Evolutionary conservation across 768 basidiomycete species (phyloP).

Genomic region (Sporobolomyces roseus): DNA sequence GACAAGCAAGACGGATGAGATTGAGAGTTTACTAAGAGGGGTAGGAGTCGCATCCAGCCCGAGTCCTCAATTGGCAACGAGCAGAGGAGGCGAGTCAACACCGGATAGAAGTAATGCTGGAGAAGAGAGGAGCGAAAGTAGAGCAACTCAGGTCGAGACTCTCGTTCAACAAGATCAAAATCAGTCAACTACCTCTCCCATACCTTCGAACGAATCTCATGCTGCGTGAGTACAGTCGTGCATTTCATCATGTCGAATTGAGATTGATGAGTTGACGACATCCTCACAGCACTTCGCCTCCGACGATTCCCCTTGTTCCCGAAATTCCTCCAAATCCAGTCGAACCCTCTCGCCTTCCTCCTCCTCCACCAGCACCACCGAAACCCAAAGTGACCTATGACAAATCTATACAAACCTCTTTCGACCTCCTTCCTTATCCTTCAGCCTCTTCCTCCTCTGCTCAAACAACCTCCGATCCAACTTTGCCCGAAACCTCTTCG

Average conservation of each 20-base stretch:
- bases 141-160: neutral
- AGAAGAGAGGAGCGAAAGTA: neutral
- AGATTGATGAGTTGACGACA: no score
- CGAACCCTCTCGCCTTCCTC: neutral
- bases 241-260: no score
- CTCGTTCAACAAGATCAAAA: no score
- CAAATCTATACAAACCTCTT: conserved; percentile 45
- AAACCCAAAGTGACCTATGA: conserved; percentile 41
- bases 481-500: conserved; percentile 68
- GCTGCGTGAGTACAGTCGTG: no score
- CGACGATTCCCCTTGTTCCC: no score
- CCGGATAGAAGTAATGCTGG: neutral
- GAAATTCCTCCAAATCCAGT: neutral
- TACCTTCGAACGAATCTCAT: no score
- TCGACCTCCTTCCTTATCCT: conserved; percentile 18
- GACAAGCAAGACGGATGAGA: conserved; percentile 13
- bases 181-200: no score
- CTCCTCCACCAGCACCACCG: conserved; percentile 6
- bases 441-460: conserved; percentile 34
- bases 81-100: no score
- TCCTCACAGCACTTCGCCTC: no score
- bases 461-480: conserved; percentile 55
- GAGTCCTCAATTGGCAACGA: no score
- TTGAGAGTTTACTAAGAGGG: conserved; percentile 22
- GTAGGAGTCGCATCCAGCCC: conserved; percentile 28